Evolutionary conservation across 305 asterid genomes (phyloP), one percentile per base, ranked within the genome.

Genomic region (Solanum aculeatissimum): DNA sequence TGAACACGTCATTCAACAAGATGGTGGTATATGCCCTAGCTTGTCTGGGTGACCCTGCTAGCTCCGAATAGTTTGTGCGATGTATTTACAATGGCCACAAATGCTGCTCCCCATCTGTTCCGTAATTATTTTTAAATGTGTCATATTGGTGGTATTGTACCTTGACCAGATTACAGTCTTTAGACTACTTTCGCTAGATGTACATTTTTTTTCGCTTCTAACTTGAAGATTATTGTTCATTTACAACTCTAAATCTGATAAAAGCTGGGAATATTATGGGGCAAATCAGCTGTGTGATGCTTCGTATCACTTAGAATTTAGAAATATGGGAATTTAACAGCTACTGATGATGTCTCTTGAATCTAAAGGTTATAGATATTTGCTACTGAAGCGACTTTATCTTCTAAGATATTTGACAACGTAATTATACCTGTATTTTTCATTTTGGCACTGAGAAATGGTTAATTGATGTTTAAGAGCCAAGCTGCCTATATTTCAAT

Each of bases 61-160:
- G 75, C 51, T 83, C 80, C 57, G 54, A 83, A 83, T 49, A 66
- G 85, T 65, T 19, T 66, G 85, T 82, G 79, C 77, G 14, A 53
- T 82, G 80, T 82, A 83, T 49, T 53, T 77, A 77, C 65, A 29
- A 77, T 55, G 47, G 75, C 38, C 63, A 55, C 57, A 68, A 83
- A 66, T 66, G 78, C 19, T 47, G 75, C 78, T 53, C 78, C 49
- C 65, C 80, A 69, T 83, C 53, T 66, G 78, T 49, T 62, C 60
- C 63, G 42, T 82, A 63, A 49, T 60, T 82, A 63, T 43, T 27
- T 63, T 45, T 62, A 25, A 38, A 38, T 51, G 84, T 63, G 84
- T n/a, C 75, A 45, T 82, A 82, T 63, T 45, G 57, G 81, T 63
- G 58, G 49, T 63, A 70, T 45, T 49, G 72, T 66, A 82, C 75